Conservation (phyloP, 169 alveolate species). For the Eimeria falciformis region DNA sequence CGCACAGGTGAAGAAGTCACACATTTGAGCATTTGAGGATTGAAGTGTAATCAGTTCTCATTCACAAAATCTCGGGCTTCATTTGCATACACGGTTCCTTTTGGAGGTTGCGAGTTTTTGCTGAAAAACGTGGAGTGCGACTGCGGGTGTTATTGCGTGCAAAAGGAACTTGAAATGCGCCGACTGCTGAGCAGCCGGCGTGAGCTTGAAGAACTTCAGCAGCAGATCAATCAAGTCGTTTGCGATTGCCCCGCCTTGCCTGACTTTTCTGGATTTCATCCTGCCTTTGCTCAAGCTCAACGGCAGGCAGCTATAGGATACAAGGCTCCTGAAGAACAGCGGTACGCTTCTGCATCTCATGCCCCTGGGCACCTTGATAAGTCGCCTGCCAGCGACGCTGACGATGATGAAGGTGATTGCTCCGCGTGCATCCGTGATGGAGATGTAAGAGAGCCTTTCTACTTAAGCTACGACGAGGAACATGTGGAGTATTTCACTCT, state of each 20-base stretch:
- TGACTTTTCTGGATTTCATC: conserved; percentile 78
- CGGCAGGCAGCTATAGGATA: neutral
- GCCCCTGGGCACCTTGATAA: neutral
- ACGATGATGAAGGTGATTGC: neutral
- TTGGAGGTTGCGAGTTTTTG: too few relatives aligned
- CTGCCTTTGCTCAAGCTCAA: neutral
- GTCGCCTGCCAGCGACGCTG: neutral
- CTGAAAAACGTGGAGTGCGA: too few relatives aligned
- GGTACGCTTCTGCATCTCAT: neutral
- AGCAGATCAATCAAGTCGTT: conserved; percentile 1
- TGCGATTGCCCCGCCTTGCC: conserved; percentile 71
- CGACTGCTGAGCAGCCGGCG: conserved; percentile 61
- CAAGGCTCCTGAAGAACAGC: neutral
- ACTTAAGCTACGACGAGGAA: conserved; percentile 82
- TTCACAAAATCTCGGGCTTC: too few relatives aligned
- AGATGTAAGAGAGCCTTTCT: conserved; percentile 81
- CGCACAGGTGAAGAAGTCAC: conserved; percentile 26
- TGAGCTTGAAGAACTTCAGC: conserved; percentile 42
- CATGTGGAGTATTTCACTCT: conserved; percentile 76
- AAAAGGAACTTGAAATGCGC: conserved; percentile 59
- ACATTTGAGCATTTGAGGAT: too few relatives aligned
- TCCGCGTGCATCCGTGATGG: conserved; percentile 77
- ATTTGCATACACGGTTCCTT: too few relatives aligned
- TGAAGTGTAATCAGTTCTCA: too few relatives aligned
- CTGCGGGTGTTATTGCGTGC: too few relatives aligned